Conservation (phyloP, 352 stramenopile genomes). For the Thraustochytrium striatum region DNA sequence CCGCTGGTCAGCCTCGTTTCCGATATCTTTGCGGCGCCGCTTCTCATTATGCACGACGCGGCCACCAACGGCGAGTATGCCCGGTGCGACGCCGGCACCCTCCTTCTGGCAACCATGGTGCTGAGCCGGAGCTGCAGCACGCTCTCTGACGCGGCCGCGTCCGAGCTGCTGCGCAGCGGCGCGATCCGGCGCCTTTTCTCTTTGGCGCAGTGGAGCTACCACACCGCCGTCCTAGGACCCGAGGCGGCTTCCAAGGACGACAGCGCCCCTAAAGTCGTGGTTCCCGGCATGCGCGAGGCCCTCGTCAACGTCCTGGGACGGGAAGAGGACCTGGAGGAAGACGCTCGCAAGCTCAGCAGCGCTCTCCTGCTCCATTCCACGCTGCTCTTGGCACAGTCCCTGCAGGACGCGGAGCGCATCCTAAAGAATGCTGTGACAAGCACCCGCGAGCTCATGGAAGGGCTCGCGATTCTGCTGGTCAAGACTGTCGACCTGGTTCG, state of each 20-base stretch:
- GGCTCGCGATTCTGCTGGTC: neutral
- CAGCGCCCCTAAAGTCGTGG: neutral
- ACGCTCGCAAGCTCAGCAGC: neutral
- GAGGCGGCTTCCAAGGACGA: neutral
- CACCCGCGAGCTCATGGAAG: too few species aligned
- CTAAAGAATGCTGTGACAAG: too few species aligned
- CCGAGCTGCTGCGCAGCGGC: neutral
- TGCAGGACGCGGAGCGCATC: neutral
- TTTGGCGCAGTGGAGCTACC: constrained; percentile 10
- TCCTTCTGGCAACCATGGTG: neutral
- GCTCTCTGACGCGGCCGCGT: neutral
- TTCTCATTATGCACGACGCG: constrained; percentile 18
- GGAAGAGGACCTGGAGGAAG: neutral
- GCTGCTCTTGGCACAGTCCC: neutral
- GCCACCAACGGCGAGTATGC: constrained; percentile 18
- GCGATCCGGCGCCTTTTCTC: constrained; percentile 1
- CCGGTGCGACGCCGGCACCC: neutral
- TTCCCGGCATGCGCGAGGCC: neutral
- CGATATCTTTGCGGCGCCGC: constrained; percentile 12
- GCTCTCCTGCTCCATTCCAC: neutral
- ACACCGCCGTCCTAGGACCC: neutral
- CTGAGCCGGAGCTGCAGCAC: neutral
- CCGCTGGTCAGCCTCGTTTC: neutral
- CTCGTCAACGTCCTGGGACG: neutral
- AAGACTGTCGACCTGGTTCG: neutral